Evolutionary conservation across 2,329 filamentous ascomycete genomes (phyloP).

Genomic region (Mycosphaerella sp.): DNA sequence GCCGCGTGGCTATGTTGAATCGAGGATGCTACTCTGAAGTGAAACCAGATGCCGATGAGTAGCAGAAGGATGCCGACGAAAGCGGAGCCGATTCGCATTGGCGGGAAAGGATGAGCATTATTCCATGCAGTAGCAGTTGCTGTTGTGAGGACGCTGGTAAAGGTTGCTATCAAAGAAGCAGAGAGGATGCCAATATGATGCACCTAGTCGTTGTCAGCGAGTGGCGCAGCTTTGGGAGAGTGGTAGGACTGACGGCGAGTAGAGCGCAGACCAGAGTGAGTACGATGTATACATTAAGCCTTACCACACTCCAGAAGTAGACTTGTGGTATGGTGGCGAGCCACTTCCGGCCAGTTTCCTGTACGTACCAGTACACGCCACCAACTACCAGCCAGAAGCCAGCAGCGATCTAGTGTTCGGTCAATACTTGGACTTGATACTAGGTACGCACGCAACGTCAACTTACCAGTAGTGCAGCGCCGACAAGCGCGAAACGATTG

Average conservation of each 20-base stretch:
- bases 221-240: background rate
- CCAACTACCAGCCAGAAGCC: slow-evolving; percentile 35
- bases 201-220: slow-evolving; percentile 31
- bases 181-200: slow-evolving; percentile 37
- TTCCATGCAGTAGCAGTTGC: slow-evolving; percentile 32
- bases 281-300: slow-evolving; percentile 25
- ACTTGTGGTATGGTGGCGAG: slow-evolving; percentile 34
- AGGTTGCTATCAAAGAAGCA: slow-evolving; percentile 37
- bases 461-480: slow-evolving; percentile 25
- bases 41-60: slow-evolving; percentile 30
- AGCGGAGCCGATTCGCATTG: slow-evolving; percentile 19
- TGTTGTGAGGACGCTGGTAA: slow-evolving; percentile 32
- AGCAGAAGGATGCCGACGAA: slow-evolving; percentile 22
- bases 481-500: slow-evolving; percentile 22
- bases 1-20: slow-evolving; percentile 4
- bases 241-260: slow-evolving; percentile 24
- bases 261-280: slow-evolving; percentile 27
- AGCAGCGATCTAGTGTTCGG: slow-evolving; percentile 28
- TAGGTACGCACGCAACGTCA: background rate
- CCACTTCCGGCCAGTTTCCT: slow-evolving; percentile 36
- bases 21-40: slow-evolving; percentile 23
- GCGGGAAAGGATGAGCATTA: slow-evolving; percentile 30
- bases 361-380: slow-evolving; percentile 32
- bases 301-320: slow-evolving; percentile 35
- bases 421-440: background rate